Conservation (phyloP, 2,329 filamentous ascomycete species). For the Microdochium nivale region DNA sequence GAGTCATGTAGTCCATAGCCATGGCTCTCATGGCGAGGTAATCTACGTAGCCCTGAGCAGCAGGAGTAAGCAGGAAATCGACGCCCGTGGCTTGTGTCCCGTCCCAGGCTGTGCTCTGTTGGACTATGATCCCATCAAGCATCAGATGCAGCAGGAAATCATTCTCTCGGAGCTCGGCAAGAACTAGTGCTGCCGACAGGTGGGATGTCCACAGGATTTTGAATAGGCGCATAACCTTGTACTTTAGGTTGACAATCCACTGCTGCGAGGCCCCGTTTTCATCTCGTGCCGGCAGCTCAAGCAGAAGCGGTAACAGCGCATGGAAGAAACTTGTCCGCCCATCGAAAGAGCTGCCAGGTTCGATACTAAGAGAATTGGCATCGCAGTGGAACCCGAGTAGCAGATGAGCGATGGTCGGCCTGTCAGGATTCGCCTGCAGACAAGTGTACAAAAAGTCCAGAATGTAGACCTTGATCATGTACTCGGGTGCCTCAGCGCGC, state of each 20-base stretch:
- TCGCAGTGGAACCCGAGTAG: slow-evolving; percentile 81
- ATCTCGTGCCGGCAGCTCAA: slow-evolving; percentile 58
- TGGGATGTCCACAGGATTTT: slow-evolving; percentile 77
- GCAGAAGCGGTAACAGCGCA: slow-evolving; percentile 62
- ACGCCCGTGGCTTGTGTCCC: slow-evolving; percentile 49
- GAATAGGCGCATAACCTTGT: slow-evolving; percentile 63
- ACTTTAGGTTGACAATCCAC: slow-evolving; percentile 63
- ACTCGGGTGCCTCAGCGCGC: slow-evolving; percentile 61
- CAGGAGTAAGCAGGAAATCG: slow-evolving; percentile 60
- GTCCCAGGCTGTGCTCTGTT: slow-evolving; percentile 66
- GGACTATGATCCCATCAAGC: slow-evolving; percentile 61
- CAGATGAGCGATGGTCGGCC: slow-evolving; percentile 83
- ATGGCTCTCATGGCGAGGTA: slow-evolving; percentile 72
- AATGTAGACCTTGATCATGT: slow-evolving; percentile 74
- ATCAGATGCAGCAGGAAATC: slow-evolving; percentile 76
- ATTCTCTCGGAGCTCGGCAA: slow-evolving; percentile 70
- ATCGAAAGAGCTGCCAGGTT: slow-evolving; percentile 62
- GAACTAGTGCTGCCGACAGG: slow-evolving; percentile 65
- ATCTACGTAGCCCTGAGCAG: slow-evolving; percentile 62
- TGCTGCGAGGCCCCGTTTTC: slow-evolving; percentile 48
- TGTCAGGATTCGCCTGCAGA: slow-evolving; percentile 62
- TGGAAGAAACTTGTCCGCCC: slow-evolving; percentile 74
- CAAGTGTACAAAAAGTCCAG: slow-evolving; percentile 80
- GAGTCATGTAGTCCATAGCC: slow-evolving; percentile 75
- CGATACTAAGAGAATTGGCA: slow-evolving; percentile 59